Conservation (phyloP, 2,329 filamentous ascomycete genomes). For the Ampelomyces quisqualis region DNA sequence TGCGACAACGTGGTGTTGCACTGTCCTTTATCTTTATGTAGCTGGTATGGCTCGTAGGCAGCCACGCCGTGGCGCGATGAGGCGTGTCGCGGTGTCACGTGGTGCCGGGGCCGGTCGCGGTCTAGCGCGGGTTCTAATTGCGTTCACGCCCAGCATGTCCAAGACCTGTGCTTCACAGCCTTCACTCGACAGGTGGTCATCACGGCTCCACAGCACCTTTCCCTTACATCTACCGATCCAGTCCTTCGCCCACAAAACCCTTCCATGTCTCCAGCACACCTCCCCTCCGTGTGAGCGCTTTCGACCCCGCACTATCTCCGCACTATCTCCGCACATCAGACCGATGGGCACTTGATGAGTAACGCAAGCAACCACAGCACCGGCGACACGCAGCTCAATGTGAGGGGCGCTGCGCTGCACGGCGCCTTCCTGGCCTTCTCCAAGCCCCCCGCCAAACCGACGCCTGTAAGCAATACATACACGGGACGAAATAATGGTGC, state of each 20-base stretch:
- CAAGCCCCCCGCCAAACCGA: constrained; percentile 47
- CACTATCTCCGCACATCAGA: constrained; percentile 18
- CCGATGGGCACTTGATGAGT: constrained; percentile 44
- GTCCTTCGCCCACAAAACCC: constrained; percentile 16
- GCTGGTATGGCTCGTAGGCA: constrained; percentile 9
- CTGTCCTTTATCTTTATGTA: constrained; percentile 4
- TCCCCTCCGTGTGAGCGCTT: constrained; percentile 8
- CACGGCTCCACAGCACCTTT: constrained; percentile 12
- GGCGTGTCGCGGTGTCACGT: constrained; percentile 20
- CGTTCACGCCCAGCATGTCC: not conserved
- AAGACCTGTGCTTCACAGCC: constrained; percentile 4
- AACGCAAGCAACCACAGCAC: constrained; percentile 36
- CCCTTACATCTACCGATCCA: too few species aligned
- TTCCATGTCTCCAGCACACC: constrained; percentile 8
- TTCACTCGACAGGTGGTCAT: constrained; percentile 7
- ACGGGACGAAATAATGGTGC: constrained; percentile 47
- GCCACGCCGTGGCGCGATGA: constrained; percentile 12
- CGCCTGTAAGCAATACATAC: constrained; percentile 44
- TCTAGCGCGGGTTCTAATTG: constrained; percentile 10
- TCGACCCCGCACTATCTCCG: constrained; percentile 1
- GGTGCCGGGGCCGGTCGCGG: constrained; percentile 1
- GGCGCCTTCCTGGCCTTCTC: constrained; percentile 54
- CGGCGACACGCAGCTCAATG: constrained; percentile 41
- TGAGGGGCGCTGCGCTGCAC: constrained; percentile 49
- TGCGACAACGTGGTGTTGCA: not conserved